These are phyloP conservation scores for Mycena rosella DNA, from an alignment of 768 basidiomycete species.

Conservation along the genomic window DNA sequence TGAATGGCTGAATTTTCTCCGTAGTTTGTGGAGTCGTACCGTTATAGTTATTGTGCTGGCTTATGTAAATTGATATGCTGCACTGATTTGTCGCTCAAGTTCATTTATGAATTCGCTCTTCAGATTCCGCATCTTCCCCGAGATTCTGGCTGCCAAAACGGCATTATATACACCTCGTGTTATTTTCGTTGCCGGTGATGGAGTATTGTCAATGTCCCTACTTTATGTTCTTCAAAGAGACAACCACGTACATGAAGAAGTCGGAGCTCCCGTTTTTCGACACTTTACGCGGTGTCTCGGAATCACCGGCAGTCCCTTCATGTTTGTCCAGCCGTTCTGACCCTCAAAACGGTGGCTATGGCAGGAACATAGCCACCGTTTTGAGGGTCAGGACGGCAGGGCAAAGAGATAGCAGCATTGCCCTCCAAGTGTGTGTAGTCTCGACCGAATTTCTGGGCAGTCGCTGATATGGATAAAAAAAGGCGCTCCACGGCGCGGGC, in stretches of 20 bases:
- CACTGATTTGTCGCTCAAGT: conserved; percentile 17
- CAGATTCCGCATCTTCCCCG: conserved; percentile 15
- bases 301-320: conserved; percentile 2
- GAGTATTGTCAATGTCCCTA: conserved; percentile 16
- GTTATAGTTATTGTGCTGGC: conserved; percentile 16
- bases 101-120: conserved; percentile 17
- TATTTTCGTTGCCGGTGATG: background rate
- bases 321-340: too few species aligned
- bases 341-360: too few species aligned
- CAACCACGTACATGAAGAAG: conserved; percentile 15
- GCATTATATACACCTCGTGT: too few species aligned
- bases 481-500: too few species aligned
- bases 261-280: conserved; percentile 12
- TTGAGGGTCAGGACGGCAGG: too few species aligned
- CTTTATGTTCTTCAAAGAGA: conserved; percentile 13
- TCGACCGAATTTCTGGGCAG: too few species aligned
- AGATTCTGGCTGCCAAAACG: conserved; percentile 5
- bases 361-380: too few species aligned
- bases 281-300: conserved; percentile 10
- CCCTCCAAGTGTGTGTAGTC: too few species aligned
- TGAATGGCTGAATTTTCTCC: conserved; percentile 16
- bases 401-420: too few species aligned
- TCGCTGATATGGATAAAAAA: too few species aligned
- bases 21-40: conserved; percentile 18
- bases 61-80: conserved; percentile 20